A percentile compares a stretch with the other conserved stretches of the same genome.
phyloP scores from a whole-genome alignment of 352 stramenopile species.

The Blastocystis sp. region DNA sequence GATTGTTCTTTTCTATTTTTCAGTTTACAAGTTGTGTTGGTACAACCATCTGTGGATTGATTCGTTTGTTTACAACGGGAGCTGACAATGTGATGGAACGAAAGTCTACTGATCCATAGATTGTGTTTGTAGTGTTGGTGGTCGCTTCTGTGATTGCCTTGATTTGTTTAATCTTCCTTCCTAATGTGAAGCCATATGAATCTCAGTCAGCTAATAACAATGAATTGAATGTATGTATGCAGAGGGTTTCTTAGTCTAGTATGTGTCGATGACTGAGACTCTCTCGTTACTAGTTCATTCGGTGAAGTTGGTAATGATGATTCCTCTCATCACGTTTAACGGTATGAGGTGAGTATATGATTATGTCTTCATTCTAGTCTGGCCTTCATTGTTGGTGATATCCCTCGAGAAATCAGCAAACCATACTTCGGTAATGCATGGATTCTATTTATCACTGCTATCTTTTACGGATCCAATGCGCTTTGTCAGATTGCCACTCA shows the following conservation, averaged over 20 bases:
- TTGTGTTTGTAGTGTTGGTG: conserved; percentile 45
- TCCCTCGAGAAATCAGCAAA: conserved; percentile 12
- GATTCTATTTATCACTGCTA: conserved; percentile 50
- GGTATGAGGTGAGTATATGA: conserved; percentile 45
- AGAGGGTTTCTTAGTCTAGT: neutral
- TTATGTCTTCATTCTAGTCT: neutral
- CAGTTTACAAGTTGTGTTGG: conserved; percentile 63
- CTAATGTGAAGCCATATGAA: neutral
- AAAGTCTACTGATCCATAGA: neutral
- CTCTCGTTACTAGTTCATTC: conserved; percentile 15
- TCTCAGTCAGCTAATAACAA: neutral
- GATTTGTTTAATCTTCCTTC: conserved; percentile 58
- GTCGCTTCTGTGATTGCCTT: conserved; percentile 14
- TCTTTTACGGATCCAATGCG: conserved; percentile 63
- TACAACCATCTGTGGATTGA: conserved; percentile 22
- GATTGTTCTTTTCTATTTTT: conserved; percentile 63
- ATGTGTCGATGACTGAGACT: conserved; percentile 24
- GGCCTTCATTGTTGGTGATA: conserved; percentile 60
- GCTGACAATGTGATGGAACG: neutral
- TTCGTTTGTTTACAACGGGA: neutral
- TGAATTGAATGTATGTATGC: neutral
- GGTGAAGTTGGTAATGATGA: conserved; percentile 13
- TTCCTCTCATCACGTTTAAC: conserved; percentile 64
- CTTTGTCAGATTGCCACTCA: neutral
- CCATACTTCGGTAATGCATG: neutral